Evolutionary conservation across 306 rosid genomes (phyloP), one percentile per base, ranked within the genome.

Genomic region (Prunus davidiana): DNA sequence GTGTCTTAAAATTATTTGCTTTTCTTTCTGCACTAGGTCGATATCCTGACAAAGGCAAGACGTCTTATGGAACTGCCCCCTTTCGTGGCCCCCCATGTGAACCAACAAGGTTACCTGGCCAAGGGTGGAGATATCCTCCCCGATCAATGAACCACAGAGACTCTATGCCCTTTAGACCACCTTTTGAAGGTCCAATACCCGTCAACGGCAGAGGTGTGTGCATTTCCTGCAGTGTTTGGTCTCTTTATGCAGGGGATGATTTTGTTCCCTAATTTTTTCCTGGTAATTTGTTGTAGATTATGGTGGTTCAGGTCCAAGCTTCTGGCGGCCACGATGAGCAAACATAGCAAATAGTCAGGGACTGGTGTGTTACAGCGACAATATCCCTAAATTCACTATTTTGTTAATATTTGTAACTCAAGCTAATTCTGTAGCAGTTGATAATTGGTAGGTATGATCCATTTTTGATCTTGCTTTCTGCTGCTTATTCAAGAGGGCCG

Each of bases 111-210:
- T 72, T 83, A 72, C 87, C 89, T 27, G 84, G 79, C 74, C 96
- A 90, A 72, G 93, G 91, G 43, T 89, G 91, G 97, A 89, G 97
- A 80, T 90, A 71, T 89, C 93, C 95, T 76, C 88, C 95, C 12
- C 85, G 86, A 24, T 89, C 89, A 30, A 71, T 84, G 85, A 87
- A 78, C 76, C 90, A 89, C 73, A 81, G 96, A 79, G 86, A 90
- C 67, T 76, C 89, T 67, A 55, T 89, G 79, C 86, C 96, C 72
- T 91, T 76, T 67, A 85, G 90, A 81, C 97, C 92, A 43, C 96
- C 96, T 77, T 93, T 80, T 80, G 95, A 89, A 46, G 96, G 92
- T 80, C 88, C 86, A 10, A 88, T 92, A 73, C 94, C 95, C 20
- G 90, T 88, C 55, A 65, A 89, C 41, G 84, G 82, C 78, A 89